Evolutionary conservation across 495 filamentous ascomycete species (phyloP).

Genomic region (Hypoxylon fragiforme): DNA sequence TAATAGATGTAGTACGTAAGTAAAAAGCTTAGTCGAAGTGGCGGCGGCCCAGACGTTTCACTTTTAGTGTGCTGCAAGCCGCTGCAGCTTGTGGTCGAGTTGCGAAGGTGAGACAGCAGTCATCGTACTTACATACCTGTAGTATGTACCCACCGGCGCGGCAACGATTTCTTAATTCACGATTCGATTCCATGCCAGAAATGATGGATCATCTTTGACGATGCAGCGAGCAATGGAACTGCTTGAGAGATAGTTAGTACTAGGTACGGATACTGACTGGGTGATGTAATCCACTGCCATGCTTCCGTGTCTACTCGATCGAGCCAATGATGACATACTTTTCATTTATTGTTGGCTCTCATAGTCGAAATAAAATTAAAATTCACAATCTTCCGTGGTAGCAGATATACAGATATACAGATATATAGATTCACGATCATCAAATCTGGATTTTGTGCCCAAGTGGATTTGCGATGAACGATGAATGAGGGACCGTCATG

Average conservation of each 20-base stretch:
- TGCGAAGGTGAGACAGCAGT: slow-evolving; percentile 1
- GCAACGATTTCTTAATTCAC: not conserved
- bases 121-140: too few relatives aligned
- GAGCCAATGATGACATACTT: not conserved
- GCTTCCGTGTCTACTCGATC: not conserved
- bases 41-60: slow-evolving; percentile 28
- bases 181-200: slow-evolving; percentile 2
- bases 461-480: not conserved
- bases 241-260: too few relatives aligned
- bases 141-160: too few relatives aligned
- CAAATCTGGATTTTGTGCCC: not conserved
- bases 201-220: not conserved
- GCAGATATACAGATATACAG: not conserved
- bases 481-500: too few relatives aligned
- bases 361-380: not conserved
- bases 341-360: not conserved
- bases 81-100: slow-evolving; percentile 3
- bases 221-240: too few relatives aligned
- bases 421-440: not conserved
- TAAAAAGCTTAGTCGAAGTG: slow-evolving; percentile 1
- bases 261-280: too few relatives aligned
- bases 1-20: not conserved
- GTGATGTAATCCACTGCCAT: slow-evolving; percentile 1
- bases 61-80: slow-evolving; percentile 7
- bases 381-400: not conserved